Conservation (phyloP, 441 rosid genomes). For the Erodium chrysanthum region DNA sequence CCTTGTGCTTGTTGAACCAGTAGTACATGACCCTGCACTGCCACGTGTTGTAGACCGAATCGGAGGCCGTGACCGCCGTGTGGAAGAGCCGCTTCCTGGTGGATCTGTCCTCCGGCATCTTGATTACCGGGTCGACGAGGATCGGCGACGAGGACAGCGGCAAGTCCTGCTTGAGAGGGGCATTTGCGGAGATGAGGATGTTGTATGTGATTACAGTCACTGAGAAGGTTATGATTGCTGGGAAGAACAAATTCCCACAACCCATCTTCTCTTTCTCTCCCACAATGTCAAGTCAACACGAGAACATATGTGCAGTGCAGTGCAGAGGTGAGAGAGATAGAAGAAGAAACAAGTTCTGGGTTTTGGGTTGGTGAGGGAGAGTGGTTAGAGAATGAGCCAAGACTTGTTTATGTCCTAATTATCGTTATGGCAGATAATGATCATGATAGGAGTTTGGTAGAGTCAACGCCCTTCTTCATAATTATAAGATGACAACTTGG, state of each 20-base stretch:
- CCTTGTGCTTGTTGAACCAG: slow-evolving; percentile 66
- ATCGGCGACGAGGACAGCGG: slow-evolving; percentile 31
- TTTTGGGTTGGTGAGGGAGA: background rate
- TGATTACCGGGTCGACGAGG: slow-evolving; percentile 51
- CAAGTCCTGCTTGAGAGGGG: slow-evolving; percentile 71
- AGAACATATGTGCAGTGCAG: background rate
- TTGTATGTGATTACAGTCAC: slow-evolving; percentile 87
- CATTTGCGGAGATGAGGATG: slow-evolving; percentile 75
- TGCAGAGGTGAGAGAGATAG: background rate
- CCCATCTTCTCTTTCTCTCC: slow-evolving; percentile 36
- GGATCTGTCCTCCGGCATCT: slow-evolving; percentile 52
- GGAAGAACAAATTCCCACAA: slow-evolving; percentile 60
- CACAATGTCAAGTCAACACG: background rate
- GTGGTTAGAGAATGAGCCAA: background rate
- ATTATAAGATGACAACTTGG: too few species aligned
- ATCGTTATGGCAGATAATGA: too few species aligned
- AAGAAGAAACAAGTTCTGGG: background rate
- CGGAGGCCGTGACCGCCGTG: slow-evolving; percentile 87
- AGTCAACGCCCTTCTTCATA: too few species aligned
- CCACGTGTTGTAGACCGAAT: slow-evolving; percentile 89
- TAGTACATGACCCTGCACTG: slow-evolving; percentile 93
- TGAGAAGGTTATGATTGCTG: slow-evolving; percentile 54
- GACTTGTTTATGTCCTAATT: too few species aligned
- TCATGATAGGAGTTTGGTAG: too few species aligned
- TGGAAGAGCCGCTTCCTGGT: slow-evolving; percentile 50